phyloP scores from a whole-genome alignment of 345 rosid genomes.

The Pseudoturritis turrita region DNA sequence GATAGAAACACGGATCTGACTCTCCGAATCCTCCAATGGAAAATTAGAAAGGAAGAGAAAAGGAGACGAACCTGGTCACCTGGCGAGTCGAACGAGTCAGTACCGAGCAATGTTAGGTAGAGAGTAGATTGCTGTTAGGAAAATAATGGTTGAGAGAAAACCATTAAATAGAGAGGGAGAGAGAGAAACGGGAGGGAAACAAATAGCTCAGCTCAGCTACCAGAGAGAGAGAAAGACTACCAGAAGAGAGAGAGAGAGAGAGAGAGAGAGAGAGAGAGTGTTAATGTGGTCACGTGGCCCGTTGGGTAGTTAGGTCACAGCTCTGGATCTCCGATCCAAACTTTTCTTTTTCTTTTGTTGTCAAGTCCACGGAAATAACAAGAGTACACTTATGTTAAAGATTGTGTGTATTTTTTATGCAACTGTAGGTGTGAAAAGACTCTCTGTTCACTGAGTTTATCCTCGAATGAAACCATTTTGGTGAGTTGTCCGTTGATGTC shows the following conservation, averaged over 20 bases:
- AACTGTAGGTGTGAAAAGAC: no score
- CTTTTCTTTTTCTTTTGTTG: background rate
- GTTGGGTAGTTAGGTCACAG: slow-evolving; percentile 41
- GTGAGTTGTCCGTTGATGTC: slow-evolving; percentile 52
- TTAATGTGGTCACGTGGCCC: slow-evolving; percentile 31
- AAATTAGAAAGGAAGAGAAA: background rate
- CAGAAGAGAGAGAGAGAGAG: background rate
- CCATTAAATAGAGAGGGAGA: slow-evolving; percentile 8
- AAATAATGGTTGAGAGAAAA: background rate
- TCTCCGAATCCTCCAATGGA: background rate
- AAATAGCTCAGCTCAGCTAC: slow-evolving; percentile 10
- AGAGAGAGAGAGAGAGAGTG: slow-evolving; percentile 10
- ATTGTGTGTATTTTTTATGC: no score
- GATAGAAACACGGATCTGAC: slow-evolving; percentile 18
- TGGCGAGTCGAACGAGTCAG: slow-evolving; percentile 11
- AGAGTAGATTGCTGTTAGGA: slow-evolving; percentile 9
- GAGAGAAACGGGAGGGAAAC: slow-evolving; percentile 27
- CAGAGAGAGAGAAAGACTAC: background rate
- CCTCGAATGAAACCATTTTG: slow-evolving; percentile 55
- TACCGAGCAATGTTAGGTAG: background rate
- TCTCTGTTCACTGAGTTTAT: background rate
- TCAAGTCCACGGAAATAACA: no score
- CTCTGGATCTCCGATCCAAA: slow-evolving; percentile 5
- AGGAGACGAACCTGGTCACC: background rate
- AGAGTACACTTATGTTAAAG: no score